Evolutionary conservation across 108 stramenopile genomes (phyloP).

Genomic region (Nitzschia palea): DNA sequence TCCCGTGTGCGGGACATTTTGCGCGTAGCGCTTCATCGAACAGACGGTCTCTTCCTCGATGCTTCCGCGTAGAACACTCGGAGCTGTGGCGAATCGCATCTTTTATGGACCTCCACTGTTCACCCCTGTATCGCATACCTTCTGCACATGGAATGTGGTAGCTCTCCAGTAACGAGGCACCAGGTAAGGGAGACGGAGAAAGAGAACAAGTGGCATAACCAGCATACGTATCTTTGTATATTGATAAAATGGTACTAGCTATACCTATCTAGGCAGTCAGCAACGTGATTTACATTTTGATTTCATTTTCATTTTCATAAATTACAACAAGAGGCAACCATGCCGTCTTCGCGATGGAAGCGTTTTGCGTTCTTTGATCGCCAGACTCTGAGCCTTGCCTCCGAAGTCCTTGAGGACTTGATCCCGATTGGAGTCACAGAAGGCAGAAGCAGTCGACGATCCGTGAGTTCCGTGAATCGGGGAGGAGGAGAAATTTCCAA

Average conservation of each 20-base stretch:
- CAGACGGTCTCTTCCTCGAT: too few relatives aligned
- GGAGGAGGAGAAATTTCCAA: background rate
- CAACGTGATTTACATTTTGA: background rate
- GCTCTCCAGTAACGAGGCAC: too few relatives aligned
- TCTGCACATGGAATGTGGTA: too few relatives aligned
- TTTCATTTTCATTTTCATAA: background rate
- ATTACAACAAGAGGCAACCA: background rate
- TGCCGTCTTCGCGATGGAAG: conserved; percentile 87
- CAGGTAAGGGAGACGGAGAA: too few relatives aligned
- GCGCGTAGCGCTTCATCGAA: background rate
- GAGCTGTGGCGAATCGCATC: too few relatives aligned
- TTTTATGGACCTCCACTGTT: too few relatives aligned
- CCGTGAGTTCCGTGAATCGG: conserved; percentile 9
- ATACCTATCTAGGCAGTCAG: background rate
- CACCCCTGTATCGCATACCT: too few relatives aligned
- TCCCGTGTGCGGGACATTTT: background rate
- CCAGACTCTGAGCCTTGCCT: conserved; percentile 63
- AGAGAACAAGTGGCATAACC: too few relatives aligned
- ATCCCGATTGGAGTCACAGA: conserved; percentile 38
- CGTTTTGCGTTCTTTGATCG: conserved; percentile 91
- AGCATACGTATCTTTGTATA: too few relatives aligned
- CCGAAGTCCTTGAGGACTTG: conserved; percentile 71
- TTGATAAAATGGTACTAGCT: too few relatives aligned
- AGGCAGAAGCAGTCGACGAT: conserved; percentile 24
- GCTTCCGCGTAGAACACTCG: too few relatives aligned